These are phyloP conservation scores for Claviceps capensis DNA, from an alignment of 2,329 filamentous ascomycete genomes.

Conservation along the genomic window DNA sequence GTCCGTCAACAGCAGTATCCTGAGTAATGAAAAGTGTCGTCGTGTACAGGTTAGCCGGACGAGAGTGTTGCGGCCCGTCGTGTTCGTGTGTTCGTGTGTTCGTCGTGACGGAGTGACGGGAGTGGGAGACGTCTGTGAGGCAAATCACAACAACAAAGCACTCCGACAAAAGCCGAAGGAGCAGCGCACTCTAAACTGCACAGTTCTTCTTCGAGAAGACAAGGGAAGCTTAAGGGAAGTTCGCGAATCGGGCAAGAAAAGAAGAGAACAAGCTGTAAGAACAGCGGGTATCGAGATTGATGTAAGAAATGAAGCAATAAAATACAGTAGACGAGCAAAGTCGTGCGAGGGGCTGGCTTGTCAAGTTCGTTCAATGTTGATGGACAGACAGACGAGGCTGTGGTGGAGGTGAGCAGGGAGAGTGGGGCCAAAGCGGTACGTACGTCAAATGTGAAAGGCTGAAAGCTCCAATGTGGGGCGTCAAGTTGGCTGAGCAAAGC, in stretches of 20 bases:
- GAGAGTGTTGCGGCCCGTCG: background rate
- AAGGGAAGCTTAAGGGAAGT: background rate
- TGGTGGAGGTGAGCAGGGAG: background rate
- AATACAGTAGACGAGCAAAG: slow-evolving; percentile 4
- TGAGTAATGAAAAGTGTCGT: background rate
- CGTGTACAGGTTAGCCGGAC: background rate
- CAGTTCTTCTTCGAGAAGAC: background rate
- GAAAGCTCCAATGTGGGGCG: background rate
- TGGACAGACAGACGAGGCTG: background rate
- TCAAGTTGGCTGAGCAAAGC: background rate
- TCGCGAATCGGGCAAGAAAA: background rate
- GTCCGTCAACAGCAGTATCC: background rate
- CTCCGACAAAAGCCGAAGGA: background rate
- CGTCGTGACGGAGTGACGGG: too few species aligned
- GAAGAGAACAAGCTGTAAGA: background rate
- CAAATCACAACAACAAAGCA: slow-evolving; percentile 1
- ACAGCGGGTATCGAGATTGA: background rate
- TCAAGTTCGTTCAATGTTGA: background rate
- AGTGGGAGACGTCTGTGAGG: background rate
- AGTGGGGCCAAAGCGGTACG: slow-evolving; percentile 1
- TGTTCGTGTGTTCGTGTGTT: background rate
- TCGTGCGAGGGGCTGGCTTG: background rate
- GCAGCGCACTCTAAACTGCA: background rate
- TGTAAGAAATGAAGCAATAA: slow-evolving; percentile 4
- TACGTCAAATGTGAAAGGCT: background rate